Evolutionary conservation across 2,329 filamentous ascomycete genomes (phyloP).

Genomic region (Neofusicoccum kwambonambiense): DNA sequence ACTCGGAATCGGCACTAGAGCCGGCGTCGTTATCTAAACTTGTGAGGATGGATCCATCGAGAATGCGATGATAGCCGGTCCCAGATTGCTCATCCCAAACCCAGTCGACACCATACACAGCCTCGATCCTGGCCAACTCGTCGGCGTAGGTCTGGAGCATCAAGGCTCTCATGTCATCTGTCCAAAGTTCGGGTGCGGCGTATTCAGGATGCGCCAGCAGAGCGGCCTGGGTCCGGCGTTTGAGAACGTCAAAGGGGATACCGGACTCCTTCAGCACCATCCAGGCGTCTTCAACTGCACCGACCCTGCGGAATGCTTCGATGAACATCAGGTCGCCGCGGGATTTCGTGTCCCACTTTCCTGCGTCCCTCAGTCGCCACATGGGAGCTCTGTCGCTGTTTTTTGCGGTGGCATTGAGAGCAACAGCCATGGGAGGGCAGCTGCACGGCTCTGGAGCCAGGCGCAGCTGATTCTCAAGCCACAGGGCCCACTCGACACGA

Average conservation of each 20-base stretch:
- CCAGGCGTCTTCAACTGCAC: not conserved
- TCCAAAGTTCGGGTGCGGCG: not conserved
- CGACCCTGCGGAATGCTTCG: not conserved
- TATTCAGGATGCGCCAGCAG: conserved; percentile 2
- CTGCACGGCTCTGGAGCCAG: not conserved
- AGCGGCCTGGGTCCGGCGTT: not conserved
- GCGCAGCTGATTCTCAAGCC: not conserved
- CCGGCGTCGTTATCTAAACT: not conserved
- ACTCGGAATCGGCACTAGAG: no score
- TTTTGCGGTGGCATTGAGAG: no score
- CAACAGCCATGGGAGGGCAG: not conserved
- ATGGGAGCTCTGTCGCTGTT: not conserved
- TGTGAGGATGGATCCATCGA: not conserved
- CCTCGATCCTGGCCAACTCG: not conserved
- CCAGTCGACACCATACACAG: not conserved
- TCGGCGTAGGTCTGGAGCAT: not conserved
- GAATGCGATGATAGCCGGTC: not conserved
- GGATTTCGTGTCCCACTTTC: not conserved
- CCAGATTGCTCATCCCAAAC: not conserved
- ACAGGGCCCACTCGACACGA: not conserved
- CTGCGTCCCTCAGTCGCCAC: not conserved
- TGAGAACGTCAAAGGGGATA: not conserved
- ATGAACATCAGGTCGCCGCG: not conserved
- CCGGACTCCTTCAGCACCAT: not conserved
- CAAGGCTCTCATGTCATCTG: not conserved